A percentile compares a stretch with the other conserved stretches of the same genome.
phyloP scores from a whole-genome alignment of 345 rosid genomes.

The Bretschneidera sinensis region DNA sequence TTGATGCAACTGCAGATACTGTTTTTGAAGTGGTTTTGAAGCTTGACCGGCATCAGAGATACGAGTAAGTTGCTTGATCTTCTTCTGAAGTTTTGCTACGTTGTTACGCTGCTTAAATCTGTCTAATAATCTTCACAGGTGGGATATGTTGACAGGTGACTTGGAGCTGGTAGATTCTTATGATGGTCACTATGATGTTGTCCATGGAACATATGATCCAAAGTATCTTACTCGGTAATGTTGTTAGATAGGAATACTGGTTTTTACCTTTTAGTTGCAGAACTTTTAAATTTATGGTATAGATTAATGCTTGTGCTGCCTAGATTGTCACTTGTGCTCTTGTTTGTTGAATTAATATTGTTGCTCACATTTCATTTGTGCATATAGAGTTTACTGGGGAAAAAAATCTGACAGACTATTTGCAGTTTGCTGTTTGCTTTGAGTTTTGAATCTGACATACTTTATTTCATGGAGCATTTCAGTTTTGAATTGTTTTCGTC shows the following conservation, averaged over 20 bases:
- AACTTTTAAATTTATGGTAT: too few relatives aligned
- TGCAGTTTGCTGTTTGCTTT: too few relatives aligned
- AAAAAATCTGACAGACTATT: neutral
- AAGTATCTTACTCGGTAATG: slow-evolving; percentile 75
- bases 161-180: slow-evolving; percentile 76
- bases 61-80: slow-evolving; percentile 59
- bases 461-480: too few relatives aligned
- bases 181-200: slow-evolving; percentile 88
- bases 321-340: too few relatives aligned
- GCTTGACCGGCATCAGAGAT: slow-evolving; percentile 72
- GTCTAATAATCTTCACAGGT: slow-evolving; percentile 54
- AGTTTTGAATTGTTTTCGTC: too few relatives aligned
- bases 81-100: slow-evolving; percentile 12
- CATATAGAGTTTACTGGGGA: neutral
- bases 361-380: neutral
- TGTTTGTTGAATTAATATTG: too few relatives aligned
- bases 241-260: neutral
- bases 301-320: too few relatives aligned
- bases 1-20: slow-evolving; percentile 83
- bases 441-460: too few relatives aligned
- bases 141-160: slow-evolving; percentile 94
- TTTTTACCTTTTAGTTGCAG: neutral
- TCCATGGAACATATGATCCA: slow-evolving; percentile 81
- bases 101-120: slow-evolving; percentile 19
- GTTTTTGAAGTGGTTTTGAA: slow-evolving; percentile 76